Conservation (phyloP, 345 rosid species). For the Dimocarpus longan region DNA sequence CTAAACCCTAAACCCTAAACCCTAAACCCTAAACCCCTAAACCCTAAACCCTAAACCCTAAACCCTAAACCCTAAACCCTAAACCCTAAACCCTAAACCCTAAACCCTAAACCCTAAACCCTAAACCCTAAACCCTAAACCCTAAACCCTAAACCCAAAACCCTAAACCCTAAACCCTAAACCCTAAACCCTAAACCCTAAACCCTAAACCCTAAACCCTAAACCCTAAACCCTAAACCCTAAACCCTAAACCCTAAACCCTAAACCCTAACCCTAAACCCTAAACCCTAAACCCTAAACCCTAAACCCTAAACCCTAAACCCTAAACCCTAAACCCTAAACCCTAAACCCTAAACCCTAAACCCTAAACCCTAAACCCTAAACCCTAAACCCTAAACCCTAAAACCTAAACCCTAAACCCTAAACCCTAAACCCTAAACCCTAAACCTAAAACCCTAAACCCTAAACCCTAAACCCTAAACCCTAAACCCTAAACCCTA, state of each 20-base stretch:
- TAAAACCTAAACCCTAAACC: constrained; percentile 9
- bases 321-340: constrained; percentile 14
- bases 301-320: constrained; percentile 12
- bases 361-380: constrained; percentile 2
- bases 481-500: constrained; percentile 12
- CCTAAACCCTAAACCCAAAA: neutral
- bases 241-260: neutral
- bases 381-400: constrained; percentile 13
- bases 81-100: no score
- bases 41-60: no score
- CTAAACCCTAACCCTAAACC: neutral
- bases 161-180: neutral
- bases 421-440: constrained; percentile 8
- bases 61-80: no score
- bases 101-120: no score
- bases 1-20: no score
- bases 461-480: constrained; percentile 12
- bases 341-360: constrained; percentile 7
- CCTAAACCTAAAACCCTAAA: no score
- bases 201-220: neutral
- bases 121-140: neutral
- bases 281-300: constrained; percentile 10
- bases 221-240: neutral
- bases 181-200: neutral
- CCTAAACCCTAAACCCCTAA: no score